These are phyloP conservation scores for Globisporangium carolinianum DNA, from an alignment of 352 stramenopile genomes.

Conservation along the genomic window DNA sequence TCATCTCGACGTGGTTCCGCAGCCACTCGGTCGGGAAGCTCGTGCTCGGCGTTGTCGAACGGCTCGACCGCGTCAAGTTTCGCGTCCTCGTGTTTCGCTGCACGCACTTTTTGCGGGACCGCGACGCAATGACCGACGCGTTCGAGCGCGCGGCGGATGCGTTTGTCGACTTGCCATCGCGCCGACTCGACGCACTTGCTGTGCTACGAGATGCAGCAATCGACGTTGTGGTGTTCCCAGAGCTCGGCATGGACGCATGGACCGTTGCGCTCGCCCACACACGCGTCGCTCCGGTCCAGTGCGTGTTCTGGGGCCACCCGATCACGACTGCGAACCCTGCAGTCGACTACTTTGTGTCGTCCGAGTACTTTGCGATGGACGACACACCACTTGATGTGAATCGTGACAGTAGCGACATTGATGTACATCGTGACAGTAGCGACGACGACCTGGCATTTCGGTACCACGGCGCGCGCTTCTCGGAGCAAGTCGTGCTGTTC, in stretches of 20 bases:
- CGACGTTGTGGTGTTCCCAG: conserved; percentile 75
- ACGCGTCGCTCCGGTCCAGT: conserved; percentile 64
- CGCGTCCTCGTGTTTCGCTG: conserved; percentile 45
- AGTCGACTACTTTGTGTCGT: conserved; percentile 85
- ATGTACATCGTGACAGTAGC: conserved; percentile 6
- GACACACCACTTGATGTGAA: background rate
- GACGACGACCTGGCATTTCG: background rate
- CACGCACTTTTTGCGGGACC: conserved; percentile 37
- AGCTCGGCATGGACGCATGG: conserved; percentile 80
- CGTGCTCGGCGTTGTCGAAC: conserved; percentile 41
- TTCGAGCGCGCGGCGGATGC: conserved; percentile 38
- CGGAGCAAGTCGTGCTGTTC: conserved; percentile 69
- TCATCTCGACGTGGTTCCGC: conserved; percentile 65
- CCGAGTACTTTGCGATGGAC: conserved; percentile 37
- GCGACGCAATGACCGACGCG: conserved; percentile 34
- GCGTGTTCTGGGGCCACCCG: conserved; percentile 85
- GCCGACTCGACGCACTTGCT: conserved; percentile 25
- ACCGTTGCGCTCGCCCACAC: conserved; percentile 65
- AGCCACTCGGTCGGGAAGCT: conserved; percentile 62
- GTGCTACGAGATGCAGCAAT: conserved; percentile 40
- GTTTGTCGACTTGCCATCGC: conserved; percentile 34
- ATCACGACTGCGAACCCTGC: conserved; percentile 59
- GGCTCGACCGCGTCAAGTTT: conserved; percentile 42
- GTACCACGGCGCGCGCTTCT: conserved; percentile 37
- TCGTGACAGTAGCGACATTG: too few relatives aligned